Evolutionary conservation across 371 early-diverging fungal genomes (phyloP).

Genomic region (Umbelopsis sp.): DNA sequence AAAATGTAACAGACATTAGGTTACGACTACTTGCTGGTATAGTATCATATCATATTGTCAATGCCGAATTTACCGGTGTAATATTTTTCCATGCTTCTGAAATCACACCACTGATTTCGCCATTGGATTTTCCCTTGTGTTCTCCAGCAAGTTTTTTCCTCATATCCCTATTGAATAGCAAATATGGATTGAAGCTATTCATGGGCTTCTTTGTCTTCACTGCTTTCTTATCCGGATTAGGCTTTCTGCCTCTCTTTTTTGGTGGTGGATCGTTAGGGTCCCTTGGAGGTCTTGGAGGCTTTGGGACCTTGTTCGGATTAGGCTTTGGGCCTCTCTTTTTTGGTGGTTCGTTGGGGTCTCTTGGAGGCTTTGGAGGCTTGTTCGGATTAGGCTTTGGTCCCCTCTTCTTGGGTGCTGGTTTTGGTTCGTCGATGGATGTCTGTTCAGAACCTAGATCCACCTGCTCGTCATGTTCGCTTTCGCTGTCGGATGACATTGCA

Average conservation of each 20-base stretch:
- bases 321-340: slow-evolving; percentile 3
- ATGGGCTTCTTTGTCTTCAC: slow-evolving; percentile 13
- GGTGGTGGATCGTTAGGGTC: neutral
- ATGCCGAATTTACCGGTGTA: slow-evolving; percentile 14
- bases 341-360: neutral
- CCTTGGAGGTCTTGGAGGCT: neutral
- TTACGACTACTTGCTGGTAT: neutral
- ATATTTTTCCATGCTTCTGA: slow-evolving; percentile 25
- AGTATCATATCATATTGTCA: too few relatives aligned
- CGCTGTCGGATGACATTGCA: neutral
- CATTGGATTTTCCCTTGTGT: slow-evolving; percentile 16
- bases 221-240: slow-evolving; percentile 9
- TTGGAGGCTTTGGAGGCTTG: neutral
- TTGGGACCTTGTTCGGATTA: neutral
- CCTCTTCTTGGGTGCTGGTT: slow-evolving; percentile 1
- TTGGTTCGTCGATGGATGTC: neutral
- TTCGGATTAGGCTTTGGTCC: neutral
- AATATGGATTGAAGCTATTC: slow-evolving; percentile 30
- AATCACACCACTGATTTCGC: slow-evolving; percentile 22
- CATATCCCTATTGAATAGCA: slow-evolving; percentile 28
- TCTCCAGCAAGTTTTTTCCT: slow-evolving; percentile 14
- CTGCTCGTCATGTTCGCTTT: neutral
- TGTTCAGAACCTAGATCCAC: neutral
- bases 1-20: neutral
- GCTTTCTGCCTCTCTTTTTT: slow-evolving; percentile 17